Base-by-base conservation (phyloP, 345 rosid species). In the Camelina hispida region DNA sequence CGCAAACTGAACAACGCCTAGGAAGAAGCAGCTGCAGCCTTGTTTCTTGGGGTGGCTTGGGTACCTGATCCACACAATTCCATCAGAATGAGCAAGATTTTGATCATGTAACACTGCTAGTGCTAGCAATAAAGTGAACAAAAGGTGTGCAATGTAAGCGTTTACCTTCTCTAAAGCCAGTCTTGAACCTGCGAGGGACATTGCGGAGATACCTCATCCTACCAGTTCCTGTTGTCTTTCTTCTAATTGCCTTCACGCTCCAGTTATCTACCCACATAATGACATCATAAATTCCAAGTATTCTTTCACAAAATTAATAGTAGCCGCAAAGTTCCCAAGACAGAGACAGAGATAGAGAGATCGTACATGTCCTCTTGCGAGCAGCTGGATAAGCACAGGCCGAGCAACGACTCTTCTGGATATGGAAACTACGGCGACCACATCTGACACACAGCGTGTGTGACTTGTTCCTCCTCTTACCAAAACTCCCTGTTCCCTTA, bases 401-500 rank as follows among this genome's bases (percentile, higher is more conserved):
- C 35, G 89, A 30, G 77, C 97, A 91, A 9, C 93, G 97, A 72
- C 98, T 89, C 87, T 93, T 91, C 85, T 91, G 97, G 62, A 93
- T 92, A 80, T 93, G 98, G 82, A 90, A 93, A 77, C 96, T 90
- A 20, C 96, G 95, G 72, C 91, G 96, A 66, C 96, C 96, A 57
- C 98, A 93, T 82, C 98, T 84, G 22, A 90, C 95, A 68, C 98
- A 93, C 40, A 93, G 85, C 18, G 98, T 93, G 85, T 93, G 96
- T 43, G 98, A 87, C 88, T 93, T 93, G 89, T 93, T 93, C 87
- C 96, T 90, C 57, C 98, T 82, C 90, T 93, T 90, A 62, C 98
- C 95, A 28, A 93, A 93, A 78, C 98, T 93, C 54, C 95, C 96
- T 1, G 98, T 90, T 72, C 96, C 98, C 83, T 90, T 88, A 28